Evolutionary conservation across 2,329 filamentous ascomycete species (phyloP), one percentile per base, ranked within the genome.

Genomic region (Paecilomyces sp.): DNA sequence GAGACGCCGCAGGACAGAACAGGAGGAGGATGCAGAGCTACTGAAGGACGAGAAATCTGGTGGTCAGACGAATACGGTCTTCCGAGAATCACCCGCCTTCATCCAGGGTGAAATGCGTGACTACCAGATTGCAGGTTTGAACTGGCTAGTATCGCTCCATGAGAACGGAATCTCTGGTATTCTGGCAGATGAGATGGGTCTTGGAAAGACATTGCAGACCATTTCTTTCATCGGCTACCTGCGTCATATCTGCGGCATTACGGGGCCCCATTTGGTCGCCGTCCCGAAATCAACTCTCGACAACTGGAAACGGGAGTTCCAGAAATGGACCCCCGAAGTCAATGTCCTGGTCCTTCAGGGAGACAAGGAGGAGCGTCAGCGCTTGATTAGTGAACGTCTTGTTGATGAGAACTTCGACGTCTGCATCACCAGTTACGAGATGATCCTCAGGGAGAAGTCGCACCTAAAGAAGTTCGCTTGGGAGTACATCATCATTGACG

Each of bases 401-500:
- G 83, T 95, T 18, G 90, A 95, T 61, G 92, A 97, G 74, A 91
- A 96, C 65, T 99, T 99, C 67, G 94, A 99, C 69, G 93, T 97
- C 18, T 97, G 93, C 78, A 90, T 99, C 72, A 99, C 94, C 13
- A 97, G 92, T 74, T 99, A 99, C 78, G 94, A 99, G 75, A 97
- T 99, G 93, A 92, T 99, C 61, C 82, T 99, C 12, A 87, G 94
- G 60, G 94, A 99, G 73, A 97, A 99, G 79, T 82, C 90, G 1
- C 91, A 96, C 67, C 77, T 99, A 66, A 96, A 94, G 79, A 97
- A 97, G 75, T 96, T 99, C 74, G 92, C 94, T 0, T 99, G 94
- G 94, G 93, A 99, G 74, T 99, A 99, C 76, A 99, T 99, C 75
- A 96, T 99, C 67, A 96, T 99, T 64, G 94, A 99, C 69, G 94